phyloP scores from a whole-genome alignment of 345 rosid genomes.

The Raphanus raphanistrum region DNA sequence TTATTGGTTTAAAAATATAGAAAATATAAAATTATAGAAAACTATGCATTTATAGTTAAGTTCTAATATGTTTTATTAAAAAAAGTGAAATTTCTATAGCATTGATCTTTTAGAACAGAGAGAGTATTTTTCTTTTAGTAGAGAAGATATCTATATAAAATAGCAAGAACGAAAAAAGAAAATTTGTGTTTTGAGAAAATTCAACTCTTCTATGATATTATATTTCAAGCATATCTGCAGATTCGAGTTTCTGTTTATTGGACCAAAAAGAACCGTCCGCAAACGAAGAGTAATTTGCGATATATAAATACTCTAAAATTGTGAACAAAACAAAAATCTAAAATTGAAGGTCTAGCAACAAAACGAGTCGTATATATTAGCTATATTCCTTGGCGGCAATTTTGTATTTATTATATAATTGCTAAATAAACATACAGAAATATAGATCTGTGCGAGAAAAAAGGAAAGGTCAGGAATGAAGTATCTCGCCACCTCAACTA shows the following conservation, averaged over 20 bases:
- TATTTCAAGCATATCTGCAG: not conserved
- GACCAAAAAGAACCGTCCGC: slow-evolving; percentile 10
- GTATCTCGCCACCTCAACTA: not conserved
- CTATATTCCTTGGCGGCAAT: slow-evolving; percentile 24
- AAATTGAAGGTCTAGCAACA: not conserved
- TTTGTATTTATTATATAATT: slow-evolving; percentile 3
- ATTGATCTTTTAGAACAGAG: too few species aligned
- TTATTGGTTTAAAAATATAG: too few species aligned
- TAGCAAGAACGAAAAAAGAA: not conserved
- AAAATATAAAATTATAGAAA: too few species aligned
- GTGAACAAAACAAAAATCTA: too few species aligned
- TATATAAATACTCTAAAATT: not conserved
- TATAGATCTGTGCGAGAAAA: not conserved
- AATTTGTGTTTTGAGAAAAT: not conserved
- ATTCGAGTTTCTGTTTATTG: slow-evolving; percentile 10
- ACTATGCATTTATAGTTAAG: too few species aligned
- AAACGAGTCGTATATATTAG: not conserved
- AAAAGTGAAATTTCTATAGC: too few species aligned
- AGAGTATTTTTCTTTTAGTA: too few species aligned
- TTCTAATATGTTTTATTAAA: too few species aligned
- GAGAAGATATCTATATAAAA: not conserved
- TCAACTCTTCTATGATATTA: too few species aligned
- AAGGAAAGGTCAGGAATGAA: not conserved
- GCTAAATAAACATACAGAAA: not conserved
- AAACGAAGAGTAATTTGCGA: too few species aligned